These are phyloP conservation scores for Tetradesmus lagerheimii DNA, from an alignment of 139 green algal genomes.

Conservation along the genomic window DNA sequence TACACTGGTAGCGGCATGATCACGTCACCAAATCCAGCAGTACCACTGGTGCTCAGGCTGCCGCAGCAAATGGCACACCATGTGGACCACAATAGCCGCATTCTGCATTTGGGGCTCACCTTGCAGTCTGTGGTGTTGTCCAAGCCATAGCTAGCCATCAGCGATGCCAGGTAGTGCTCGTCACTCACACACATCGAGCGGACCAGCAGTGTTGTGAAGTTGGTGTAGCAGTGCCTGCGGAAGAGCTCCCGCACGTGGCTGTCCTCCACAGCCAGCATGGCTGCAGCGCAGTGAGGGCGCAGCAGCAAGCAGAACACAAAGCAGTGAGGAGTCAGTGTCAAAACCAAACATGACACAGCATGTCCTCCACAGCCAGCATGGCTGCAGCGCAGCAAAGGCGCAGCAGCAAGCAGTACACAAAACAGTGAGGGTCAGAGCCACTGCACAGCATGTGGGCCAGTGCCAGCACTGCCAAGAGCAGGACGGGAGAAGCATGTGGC, in stretches of 20 bases:
- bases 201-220: background rate
- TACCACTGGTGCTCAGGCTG: too few species aligned
- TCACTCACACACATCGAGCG: constrained; percentile 46
- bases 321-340: too few species aligned
- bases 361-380: too few species aligned
- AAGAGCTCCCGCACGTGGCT: constrained; percentile 51
- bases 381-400: background rate
- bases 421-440: too few species aligned
- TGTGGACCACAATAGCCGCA: background rate
- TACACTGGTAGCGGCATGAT: too few species aligned
- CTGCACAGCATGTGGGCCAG: too few species aligned
- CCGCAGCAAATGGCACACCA: too few species aligned
- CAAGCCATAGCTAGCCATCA: constrained; percentile 51
- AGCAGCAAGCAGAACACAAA: background rate
- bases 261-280: constrained; percentile 44
- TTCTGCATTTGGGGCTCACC: background rate
- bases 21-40: too few species aligned
- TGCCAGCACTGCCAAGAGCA: too few species aligned
- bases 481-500: too few species aligned
- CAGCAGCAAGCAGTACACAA: background rate
- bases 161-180: constrained; percentile 55
- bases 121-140: constrained; percentile 13
- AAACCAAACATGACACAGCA: too few species aligned
- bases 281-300: background rate
- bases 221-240: constrained; percentile 42